Evolutionary conservation across 2,329 filamentous ascomycete genomes (phyloP).

Genomic region (Fusarium nisikadoi): DNA sequence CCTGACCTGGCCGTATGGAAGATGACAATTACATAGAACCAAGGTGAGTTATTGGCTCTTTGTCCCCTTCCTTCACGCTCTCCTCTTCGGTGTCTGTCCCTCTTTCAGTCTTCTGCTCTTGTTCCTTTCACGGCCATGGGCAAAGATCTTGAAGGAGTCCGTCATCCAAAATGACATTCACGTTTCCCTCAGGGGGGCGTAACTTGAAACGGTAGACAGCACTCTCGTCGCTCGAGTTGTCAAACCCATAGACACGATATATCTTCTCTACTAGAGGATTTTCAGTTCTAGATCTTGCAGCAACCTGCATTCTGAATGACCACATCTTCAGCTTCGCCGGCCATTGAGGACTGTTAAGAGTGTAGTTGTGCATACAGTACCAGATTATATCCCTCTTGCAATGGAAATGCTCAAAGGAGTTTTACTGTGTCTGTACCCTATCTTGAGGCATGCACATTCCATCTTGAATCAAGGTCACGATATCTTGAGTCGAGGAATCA

Average conservation of each 20-base stretch:
- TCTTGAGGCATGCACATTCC: not conserved
- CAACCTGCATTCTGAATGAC: not conserved
- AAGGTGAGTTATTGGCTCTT: not conserved
- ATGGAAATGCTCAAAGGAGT: not conserved
- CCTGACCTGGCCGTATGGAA: not conserved
- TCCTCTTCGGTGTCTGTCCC: not conserved
- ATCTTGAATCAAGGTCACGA: not conserved
- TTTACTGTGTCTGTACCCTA: not conserved
- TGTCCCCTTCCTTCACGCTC: not conserved
- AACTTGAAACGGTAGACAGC: not conserved
- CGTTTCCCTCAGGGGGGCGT: not conserved
- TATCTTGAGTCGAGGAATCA: not conserved
- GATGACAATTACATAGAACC: not conserved
- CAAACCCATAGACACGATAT: not conserved
- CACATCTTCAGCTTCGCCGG: not conserved
- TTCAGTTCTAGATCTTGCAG: not conserved
- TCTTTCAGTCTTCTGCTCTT: not conserved
- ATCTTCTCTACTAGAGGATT: not conserved
- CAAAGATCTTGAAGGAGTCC: not conserved
- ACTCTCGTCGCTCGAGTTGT: not conserved
- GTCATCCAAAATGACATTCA: not conserved
- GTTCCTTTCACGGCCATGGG: not conserved
- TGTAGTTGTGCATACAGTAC: not conserved
- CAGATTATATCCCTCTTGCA: rapidly evolving
- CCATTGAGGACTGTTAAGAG: not conserved